phyloP scores from a whole-genome alignment of 352 stramenopile genomes.

The Pythium rhizo-oryzae region DNA sequence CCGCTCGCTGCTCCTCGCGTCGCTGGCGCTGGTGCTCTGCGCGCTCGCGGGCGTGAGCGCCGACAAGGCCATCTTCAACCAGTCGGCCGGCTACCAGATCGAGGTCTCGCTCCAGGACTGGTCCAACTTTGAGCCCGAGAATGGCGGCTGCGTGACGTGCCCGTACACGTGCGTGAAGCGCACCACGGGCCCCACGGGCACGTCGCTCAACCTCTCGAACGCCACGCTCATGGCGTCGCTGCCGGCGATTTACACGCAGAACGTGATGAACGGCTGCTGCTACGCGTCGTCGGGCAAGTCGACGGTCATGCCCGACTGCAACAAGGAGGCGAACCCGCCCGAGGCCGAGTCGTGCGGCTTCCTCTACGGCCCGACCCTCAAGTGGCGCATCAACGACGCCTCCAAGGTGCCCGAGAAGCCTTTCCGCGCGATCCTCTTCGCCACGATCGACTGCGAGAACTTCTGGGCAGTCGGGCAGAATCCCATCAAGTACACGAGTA shows the following conservation, averaged over 20 bases:
- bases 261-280: conserved; percentile 80
- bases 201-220: conserved; percentile 82
- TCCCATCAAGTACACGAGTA: conserved; percentile 71
- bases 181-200: conserved; percentile 69
- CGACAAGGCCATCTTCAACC: conserved; percentile 60
- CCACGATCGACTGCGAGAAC: conserved; percentile 82
- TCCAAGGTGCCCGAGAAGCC: conserved; percentile 47
- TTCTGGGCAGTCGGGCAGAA: conserved; percentile 86
- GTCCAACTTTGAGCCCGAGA: conserved; percentile 83
- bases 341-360: conserved; percentile 79
- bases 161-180: conserved; percentile 86
- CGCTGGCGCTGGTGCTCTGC: conserved; percentile 30
- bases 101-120: conserved; percentile 74
- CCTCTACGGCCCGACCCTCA: conserved; percentile 80
- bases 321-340: conserved; percentile 56
- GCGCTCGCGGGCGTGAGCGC: conserved; percentile 17
- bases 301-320: conserved; percentile 62
- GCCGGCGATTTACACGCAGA: conserved; percentile 70
- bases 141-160: conserved; percentile 82
- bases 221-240: conserved; percentile 67
- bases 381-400: conserved; percentile 77
- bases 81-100: conserved; percentile 65
- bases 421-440: conserved; percentile 69
- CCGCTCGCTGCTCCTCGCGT: conserved; percentile 22
- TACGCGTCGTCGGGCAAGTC: conserved; percentile 52